These are phyloP conservation scores for Ogataea zsoltii DNA, from an alignment of 805 yeast species.

Conservation along the genomic window DNA sequence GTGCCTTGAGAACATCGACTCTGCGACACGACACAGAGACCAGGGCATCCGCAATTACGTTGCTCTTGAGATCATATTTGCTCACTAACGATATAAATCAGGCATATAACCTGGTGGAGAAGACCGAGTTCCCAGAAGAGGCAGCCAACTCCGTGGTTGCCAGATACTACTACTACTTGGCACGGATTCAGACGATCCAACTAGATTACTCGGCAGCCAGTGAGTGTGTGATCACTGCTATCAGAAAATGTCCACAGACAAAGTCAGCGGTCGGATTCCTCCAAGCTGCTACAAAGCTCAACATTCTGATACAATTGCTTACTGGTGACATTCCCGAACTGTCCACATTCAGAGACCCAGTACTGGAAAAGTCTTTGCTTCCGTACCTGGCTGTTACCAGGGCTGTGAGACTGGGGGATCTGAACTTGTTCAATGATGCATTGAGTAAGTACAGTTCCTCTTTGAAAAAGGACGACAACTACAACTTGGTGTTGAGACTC, in stretches of 20 bases:
- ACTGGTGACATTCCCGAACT: conserved; percentile 97
- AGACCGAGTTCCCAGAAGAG: conserved; percentile 81
- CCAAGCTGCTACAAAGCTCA: conserved; percentile 86
- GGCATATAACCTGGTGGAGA: conserved; percentile 87
- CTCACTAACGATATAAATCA: conserved; percentile 77
- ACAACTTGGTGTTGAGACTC: conserved; percentile 80
- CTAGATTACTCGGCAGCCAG: conserved; percentile 88
- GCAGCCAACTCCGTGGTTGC: conserved; percentile 84
- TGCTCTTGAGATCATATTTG: conserved; percentile 78
- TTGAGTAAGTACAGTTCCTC: conserved; percentile 59
- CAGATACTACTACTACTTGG: conserved; percentile 86
- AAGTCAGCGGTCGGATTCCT: conserved; percentile 80
- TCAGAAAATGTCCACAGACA: conserved; percentile 94
- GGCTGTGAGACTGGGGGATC: conserved; percentile 91
- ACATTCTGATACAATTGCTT: conserved; percentile 83
- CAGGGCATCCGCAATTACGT: conserved; percentile 82
- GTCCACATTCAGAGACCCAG: conserved; percentile 68
- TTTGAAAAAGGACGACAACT: conserved; percentile 76
- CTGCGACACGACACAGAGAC: conserved; percentile 92
- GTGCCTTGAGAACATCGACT: conserved; percentile 82
- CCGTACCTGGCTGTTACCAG: conserved; percentile 87
- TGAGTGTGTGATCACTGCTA: conserved; percentile 90
- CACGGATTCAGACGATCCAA: conserved; percentile 89
- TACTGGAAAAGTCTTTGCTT: conserved; percentile 57
- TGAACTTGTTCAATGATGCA: conserved; percentile 73